phyloP scores from a whole-genome alignment of 225 moss, liverwort and hornwort species.

The Bryum argenteum region DNA sequence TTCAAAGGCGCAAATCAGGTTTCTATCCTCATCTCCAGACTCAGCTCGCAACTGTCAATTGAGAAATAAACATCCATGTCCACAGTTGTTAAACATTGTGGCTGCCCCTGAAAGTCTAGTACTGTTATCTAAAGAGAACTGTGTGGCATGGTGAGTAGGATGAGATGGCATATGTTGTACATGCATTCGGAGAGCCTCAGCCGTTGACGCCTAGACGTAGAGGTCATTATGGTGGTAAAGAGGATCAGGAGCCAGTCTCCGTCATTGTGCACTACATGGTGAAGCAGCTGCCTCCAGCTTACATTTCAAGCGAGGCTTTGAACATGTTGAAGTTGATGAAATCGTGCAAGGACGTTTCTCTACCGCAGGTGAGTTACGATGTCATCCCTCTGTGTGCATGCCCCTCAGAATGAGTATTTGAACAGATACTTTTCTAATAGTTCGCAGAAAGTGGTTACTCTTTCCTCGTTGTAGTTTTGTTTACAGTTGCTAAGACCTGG shows the following conservation, averaged over 20 bases:
- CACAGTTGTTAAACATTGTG: slow-evolving; percentile 11
- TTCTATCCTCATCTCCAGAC: slow-evolving; percentile 17
- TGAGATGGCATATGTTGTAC: slow-evolving; percentile 62
- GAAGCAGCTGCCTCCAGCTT: slow-evolving; percentile 81
- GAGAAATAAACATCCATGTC: not conserved
- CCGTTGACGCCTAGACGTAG: slow-evolving; percentile 41
- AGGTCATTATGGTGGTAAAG: slow-evolving; percentile 42
- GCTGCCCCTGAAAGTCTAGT: slow-evolving; percentile 8
- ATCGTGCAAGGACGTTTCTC: slow-evolving; percentile 74
- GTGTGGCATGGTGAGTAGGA: slow-evolving; percentile 56
- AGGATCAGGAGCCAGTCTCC: slow-evolving; percentile 61
- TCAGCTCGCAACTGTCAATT: slow-evolving; percentile 15
- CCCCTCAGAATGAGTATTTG: slow-evolving; percentile 4
- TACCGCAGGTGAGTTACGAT: slow-evolving; percentile 72
- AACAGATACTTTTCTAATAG: not conserved
- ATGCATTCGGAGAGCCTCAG: slow-evolving; percentile 70
- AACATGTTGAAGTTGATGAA: slow-evolving; percentile 71
- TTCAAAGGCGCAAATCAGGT: slow-evolving; percentile 91
- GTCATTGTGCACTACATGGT: slow-evolving; percentile 86
- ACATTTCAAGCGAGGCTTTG: slow-evolving; percentile 75
- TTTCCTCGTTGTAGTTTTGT: slow-evolving; percentile 13
- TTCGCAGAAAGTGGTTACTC: not conserved
- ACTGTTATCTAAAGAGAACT: slow-evolving; percentile 13
- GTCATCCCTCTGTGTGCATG: slow-evolving; percentile 13
- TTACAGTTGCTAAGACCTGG: slow-evolving; percentile 6